Base-by-base conservation (phyloP, 176 grass and related monocot genomes). In the Puya raimondii region DNA sequence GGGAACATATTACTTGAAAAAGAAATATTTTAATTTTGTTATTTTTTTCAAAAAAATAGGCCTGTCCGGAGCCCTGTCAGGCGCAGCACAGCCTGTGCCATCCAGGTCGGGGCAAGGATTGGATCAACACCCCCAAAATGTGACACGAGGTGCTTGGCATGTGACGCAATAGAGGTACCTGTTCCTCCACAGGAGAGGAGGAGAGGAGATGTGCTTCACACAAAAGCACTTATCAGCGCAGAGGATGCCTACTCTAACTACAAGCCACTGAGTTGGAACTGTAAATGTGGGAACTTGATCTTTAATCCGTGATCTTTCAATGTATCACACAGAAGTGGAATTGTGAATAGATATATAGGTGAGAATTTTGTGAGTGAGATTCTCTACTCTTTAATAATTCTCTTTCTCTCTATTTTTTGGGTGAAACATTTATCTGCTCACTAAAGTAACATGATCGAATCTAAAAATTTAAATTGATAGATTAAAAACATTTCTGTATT, bases 201-300 rank as follows among this genome's bases (percentile, higher is more conserved):
- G 17, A 50, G 47, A 14, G 6, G 47, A 14, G 6, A 52, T 2
- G 56, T 47, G 51, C 66, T 33, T 49, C 61, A 9, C 48, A 29
- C 33, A 18, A 8, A 10, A 48, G 21, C 25, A 51, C 49, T 20
- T 72, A 56, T 49, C 59, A 87, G 78, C 81, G 72, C 81, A 48
- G 65, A 54, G 53, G 75, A 85, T 54, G 91, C 77, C 23, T 33
- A 64, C 65, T 75, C 89, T n/a, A 90, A 99, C 66, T 99, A 93
- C 84, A 93, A 90, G 75, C 94, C 94, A 27, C 68, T 99, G 13
- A 90, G 83, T 66, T 99, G 94, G 94, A 92, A 92, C 70, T 93
- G 94, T 82, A 90, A 80, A 77, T 99, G 94, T 22, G 94, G 94
- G 2, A 51, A 86, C 76, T 59, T 78, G 53, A 85, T 93, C 65